Evolutionary conservation across 192 early-diverging fungal genomes (phyloP).

Genomic region (Rhizoclosmatium globosum): DNA sequence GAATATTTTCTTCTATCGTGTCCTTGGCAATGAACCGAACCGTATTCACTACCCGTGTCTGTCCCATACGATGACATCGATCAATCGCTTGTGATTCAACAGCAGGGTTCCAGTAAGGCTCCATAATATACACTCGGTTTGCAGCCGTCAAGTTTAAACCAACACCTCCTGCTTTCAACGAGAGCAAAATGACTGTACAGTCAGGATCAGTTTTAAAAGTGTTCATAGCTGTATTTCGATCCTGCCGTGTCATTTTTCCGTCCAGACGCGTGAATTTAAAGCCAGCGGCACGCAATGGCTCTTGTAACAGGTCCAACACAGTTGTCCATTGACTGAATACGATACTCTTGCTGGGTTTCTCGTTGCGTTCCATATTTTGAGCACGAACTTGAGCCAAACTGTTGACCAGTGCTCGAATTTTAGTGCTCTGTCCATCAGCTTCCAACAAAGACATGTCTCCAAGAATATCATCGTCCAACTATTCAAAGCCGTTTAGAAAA

Average conservation of each 20-base stretch:
- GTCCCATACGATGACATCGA: slow-evolving; percentile 67
- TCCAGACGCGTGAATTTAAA: slow-evolving; percentile 55
- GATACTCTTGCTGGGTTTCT: slow-evolving; percentile 70
- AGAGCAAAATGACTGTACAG: slow-evolving; percentile 59
- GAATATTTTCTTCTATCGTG: slow-evolving; percentile 63
- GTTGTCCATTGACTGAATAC: slow-evolving; percentile 96
- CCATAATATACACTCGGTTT: slow-evolving; percentile 60
- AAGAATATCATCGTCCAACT: slow-evolving; percentile 46
- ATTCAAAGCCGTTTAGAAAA: neutral
- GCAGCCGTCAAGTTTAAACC: slow-evolving; percentile 65
- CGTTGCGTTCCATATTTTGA: slow-evolving; percentile 25
- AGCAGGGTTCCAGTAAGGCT: slow-evolving; percentile 71
- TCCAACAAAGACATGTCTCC: slow-evolving; percentile 36
- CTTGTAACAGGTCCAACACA: slow-evolving; percentile 51
- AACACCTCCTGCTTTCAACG: slow-evolving; percentile 69
- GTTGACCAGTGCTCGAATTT: slow-evolving; percentile 49
- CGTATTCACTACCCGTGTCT: slow-evolving; percentile 55
- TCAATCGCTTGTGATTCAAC: slow-evolving; percentile 70
- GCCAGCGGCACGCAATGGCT: slow-evolving; percentile 36
- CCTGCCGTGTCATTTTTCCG: slow-evolving; percentile 61
- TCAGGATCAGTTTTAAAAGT: slow-evolving; percentile 64
- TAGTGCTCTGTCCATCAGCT: slow-evolving; percentile 48
- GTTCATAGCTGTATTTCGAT: slow-evolving; percentile 64
- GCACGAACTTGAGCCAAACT: slow-evolving; percentile 43
- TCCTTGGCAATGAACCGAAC: slow-evolving; percentile 61